phyloP scores from a whole-genome alignment of 148 eudicot genomes.

The Cornus florida region DNA sequence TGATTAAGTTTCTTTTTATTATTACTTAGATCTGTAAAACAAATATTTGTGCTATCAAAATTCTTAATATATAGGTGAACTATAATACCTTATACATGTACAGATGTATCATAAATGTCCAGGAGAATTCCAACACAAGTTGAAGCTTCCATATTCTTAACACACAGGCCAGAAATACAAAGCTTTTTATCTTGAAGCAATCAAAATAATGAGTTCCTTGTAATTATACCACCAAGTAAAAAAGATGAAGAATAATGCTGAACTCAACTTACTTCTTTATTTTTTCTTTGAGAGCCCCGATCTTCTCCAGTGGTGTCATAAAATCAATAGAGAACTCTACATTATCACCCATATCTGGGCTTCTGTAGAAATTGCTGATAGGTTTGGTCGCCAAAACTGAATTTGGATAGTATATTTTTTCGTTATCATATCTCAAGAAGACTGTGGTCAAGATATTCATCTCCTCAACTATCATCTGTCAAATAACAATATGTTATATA shows the following conservation, averaged over 20 bases:
- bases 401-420: conserved; percentile 71
- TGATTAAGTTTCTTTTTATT: too few species aligned
- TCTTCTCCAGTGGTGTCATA: conserved; percentile 54
- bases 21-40: too few species aligned
- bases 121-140: background rate
- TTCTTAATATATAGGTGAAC: too few species aligned
- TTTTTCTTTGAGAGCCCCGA: conserved; percentile 48
- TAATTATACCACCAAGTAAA: background rate
- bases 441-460: conserved; percentile 79
- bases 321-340: conserved; percentile 66
- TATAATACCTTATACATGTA: background rate
- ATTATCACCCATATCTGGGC: conserved; percentile 70
- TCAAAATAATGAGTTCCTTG: background rate
- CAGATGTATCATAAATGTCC: background rate
- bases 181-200: background rate
- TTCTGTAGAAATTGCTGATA: conserved; percentile 72
- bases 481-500: conserved; percentile 5
- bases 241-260: background rate
- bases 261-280: conserved; percentile 49
- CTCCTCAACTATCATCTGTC: conserved; percentile 76
- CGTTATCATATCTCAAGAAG: conserved; percentile 62
- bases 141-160: background rate
- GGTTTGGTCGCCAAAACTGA: conserved; percentile 60
- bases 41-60: too few species aligned
- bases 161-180: background rate